phyloP scores from a whole-genome alignment of 257 asterid genomes.

The Coffea eugenioides region DNA sequence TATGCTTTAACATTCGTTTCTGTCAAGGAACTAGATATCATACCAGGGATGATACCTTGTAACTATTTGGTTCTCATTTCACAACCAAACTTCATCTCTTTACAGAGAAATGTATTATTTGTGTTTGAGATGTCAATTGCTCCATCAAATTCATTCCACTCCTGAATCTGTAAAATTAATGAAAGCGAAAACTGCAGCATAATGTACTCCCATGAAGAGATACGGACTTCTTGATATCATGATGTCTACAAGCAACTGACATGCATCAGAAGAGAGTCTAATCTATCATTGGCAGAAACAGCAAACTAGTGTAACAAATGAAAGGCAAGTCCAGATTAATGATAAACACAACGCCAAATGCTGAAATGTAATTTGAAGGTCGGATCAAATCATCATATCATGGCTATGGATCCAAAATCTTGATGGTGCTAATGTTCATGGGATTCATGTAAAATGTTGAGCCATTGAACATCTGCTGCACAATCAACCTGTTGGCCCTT shows the following conservation, averaged over 20 bases:
- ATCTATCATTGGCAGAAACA: background rate
- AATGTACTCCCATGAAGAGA: background rate
- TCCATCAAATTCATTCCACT: background rate
- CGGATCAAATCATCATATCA: slow-evolving; percentile 8
- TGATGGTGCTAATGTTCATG: slow-evolving; percentile 72
- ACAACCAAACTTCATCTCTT: background rate
- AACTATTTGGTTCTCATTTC: background rate
- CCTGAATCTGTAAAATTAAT: too few relatives aligned
- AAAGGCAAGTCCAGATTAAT: background rate
- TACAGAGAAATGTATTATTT: background rate
- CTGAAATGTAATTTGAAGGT: background rate
- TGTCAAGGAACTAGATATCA: background rate
- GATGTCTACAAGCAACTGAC: background rate
- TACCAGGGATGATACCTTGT: background rate
- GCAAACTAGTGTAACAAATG: background rate
- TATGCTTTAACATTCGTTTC: too few relatives aligned
- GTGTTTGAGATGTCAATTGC: background rate
- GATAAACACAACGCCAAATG: background rate
- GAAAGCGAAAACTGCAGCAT: background rate
- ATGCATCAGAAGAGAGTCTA: background rate
- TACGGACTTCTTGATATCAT: background rate
- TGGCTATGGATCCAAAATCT: slow-evolving; percentile 47
- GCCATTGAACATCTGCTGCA: slow-evolving; percentile 53
- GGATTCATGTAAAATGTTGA: slow-evolving; percentile 66
- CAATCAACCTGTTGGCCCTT: slow-evolving; percentile 72